Evolutionary conservation across 2,329 filamentous ascomycete genomes (phyloP).

Genomic region (Didymella keratinophila): DNA sequence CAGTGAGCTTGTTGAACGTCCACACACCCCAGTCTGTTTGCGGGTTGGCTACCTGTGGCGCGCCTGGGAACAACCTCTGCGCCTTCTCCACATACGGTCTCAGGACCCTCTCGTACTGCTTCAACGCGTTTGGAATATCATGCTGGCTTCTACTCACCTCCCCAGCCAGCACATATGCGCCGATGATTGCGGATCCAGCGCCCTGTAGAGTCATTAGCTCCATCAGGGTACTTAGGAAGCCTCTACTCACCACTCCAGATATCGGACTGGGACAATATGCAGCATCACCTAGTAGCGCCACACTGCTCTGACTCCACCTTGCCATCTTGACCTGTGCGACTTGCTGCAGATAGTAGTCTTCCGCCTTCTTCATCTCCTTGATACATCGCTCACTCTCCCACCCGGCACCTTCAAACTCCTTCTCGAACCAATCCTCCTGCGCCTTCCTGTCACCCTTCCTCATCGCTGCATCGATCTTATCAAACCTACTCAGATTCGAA

Average conservation of each 20-base stretch:
- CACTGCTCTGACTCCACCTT: slow-evolving; percentile 45
- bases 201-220: slow-evolving; percentile 23
- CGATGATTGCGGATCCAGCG: slow-evolving; percentile 47
- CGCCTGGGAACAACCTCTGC: slow-evolving; percentile 37
- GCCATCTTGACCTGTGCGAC: slow-evolving; percentile 52
- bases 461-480: slow-evolving; percentile 26
- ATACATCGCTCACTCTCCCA: slow-evolving; percentile 51
- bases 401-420: slow-evolving; percentile 48
- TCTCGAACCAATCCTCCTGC: slow-evolving; percentile 35
- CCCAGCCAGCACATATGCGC: slow-evolving; percentile 51
- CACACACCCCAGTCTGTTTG: slow-evolving; percentile 36
- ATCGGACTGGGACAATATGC: slow-evolving; percentile 50
- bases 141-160: slow-evolving; percentile 39
- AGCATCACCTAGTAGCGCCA: slow-evolving; percentile 51
- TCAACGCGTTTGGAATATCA: slow-evolving; percentile 34
- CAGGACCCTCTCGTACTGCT: slow-evolving; percentile 31
- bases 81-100: slow-evolving; percentile 34
- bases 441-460: slow-evolving; percentile 22
- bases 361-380: slow-evolving; percentile 48
- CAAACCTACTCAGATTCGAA: slow-evolving; percentile 27
- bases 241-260: slow-evolving; percentile 33
- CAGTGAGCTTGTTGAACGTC: slow-evolving; percentile 28
- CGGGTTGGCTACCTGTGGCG: slow-evolving; percentile 36
- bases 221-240: neutral
- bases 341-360: slow-evolving; percentile 57